phyloP scores from a whole-genome alignment of 106 monocot species.

The Apostasia shenzhenica region DNA sequence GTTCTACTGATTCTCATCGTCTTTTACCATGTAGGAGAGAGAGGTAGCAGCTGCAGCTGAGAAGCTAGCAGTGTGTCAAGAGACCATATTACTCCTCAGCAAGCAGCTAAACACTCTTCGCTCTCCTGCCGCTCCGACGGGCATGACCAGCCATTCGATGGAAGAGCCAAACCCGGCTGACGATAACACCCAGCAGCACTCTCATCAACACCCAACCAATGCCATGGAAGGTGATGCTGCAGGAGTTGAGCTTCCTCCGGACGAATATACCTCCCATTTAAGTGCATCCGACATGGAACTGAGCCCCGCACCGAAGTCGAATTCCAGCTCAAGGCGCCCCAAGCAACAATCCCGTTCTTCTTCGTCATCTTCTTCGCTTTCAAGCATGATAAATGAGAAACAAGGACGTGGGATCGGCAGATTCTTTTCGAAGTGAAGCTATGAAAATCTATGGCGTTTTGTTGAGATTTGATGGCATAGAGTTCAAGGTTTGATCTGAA shows the following conservation, averaged over 20 bases:
- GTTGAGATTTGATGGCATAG: too few relatives aligned
- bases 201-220: too few relatives aligned
- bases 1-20: background rate
- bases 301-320: conserved; percentile 26
- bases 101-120: conserved; percentile 64
- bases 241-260: conserved; percentile 39
- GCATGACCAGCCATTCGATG: background rate
- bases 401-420: conserved; percentile 63
- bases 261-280: conserved; percentile 35
- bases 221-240: too few relatives aligned
- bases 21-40: conserved; percentile 39
- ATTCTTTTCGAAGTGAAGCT: conserved; percentile 68
- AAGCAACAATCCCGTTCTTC: conserved; percentile 42
- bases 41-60: conserved; percentile 93
- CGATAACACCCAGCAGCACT: too few relatives aligned
- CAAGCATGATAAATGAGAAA: conserved; percentile 36
- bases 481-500: too few relatives aligned
- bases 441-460: too few relatives aligned
- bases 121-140: conserved; percentile 29
- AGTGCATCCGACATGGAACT: conserved; percentile 42
- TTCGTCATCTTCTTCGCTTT: conserved; percentile 37
- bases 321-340: conserved; percentile 32
- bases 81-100: conserved; percentile 81
- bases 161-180: background rate
- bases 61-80: conserved; percentile 91